These are phyloP conservation scores for Tylopilus cervinicoccineus DNA, from an alignment of 768 basidiomycete species.

Conservation along the genomic window DNA sequence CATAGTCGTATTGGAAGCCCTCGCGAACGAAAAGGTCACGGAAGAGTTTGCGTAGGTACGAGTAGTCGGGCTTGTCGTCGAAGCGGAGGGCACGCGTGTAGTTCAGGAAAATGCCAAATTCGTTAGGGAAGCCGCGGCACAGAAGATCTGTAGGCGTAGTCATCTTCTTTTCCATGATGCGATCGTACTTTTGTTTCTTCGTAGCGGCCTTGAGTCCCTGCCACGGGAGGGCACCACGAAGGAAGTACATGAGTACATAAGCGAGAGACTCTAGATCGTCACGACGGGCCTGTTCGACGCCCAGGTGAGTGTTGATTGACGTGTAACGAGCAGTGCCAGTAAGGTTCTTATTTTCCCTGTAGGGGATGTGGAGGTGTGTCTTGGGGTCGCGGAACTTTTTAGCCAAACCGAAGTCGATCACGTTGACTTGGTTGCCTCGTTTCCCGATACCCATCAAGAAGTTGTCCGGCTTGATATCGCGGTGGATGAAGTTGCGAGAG, in stretches of 20 bases:
- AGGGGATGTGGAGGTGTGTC: constrained; percentile 99
- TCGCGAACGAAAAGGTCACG: constrained; percentile 95
- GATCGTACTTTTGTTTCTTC: constrained; percentile 99
- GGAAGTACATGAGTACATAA: constrained; percentile 99
- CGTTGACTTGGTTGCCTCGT: constrained; percentile 99
- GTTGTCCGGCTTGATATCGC: constrained; percentile 99
- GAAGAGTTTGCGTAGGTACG: constrained; percentile 99
- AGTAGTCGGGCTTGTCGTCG: constrained; percentile 99
- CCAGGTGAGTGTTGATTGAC: constrained; percentile 98
- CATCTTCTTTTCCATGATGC: constrained; percentile 99
- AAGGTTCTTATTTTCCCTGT: constrained; percentile 99
- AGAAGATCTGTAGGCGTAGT: constrained; percentile 95
- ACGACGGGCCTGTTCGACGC: constrained; percentile 96
- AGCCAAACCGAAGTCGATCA: constrained; percentile 96
- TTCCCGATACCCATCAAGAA: constrained; percentile 99
- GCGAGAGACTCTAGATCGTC: constrained; percentile 98
- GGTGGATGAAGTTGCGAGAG: constrained; percentile 96
- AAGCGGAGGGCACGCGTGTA: constrained; percentile 98
- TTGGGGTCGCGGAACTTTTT: constrained; percentile 99
- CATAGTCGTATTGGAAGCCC: constrained; percentile 98
- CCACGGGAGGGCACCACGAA: constrained; percentile 97
- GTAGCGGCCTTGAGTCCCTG: constrained; percentile 99
- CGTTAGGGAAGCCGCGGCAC: constrained; percentile 99
- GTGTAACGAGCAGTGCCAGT: constrained; percentile 99
- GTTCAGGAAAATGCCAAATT: constrained; percentile 98